Evolutionary conservation across 108 stramenopile species (phyloP), one percentile per base, ranked within the genome.

Genomic region (Nannochloropsis salina): DNA sequence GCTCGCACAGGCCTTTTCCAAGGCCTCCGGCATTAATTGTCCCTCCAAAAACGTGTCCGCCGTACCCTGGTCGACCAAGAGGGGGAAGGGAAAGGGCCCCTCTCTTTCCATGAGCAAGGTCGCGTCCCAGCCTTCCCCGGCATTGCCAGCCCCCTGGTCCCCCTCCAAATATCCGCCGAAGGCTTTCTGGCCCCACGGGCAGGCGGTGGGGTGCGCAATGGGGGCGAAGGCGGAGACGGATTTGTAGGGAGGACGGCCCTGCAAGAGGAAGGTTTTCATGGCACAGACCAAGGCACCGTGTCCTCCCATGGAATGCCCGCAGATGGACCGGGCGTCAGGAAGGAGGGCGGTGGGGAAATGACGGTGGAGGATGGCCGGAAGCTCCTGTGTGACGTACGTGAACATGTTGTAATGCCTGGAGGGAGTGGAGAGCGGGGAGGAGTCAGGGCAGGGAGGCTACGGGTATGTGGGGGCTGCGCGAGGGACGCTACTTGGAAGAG

Each of bases 151-250:
- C 61, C 43, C 89, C 44, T 94, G 93, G 42, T 95, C 94, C 21
- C 89, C 88, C 43, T 96, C 97, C 1, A 98, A 90, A 87, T 99
- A 99, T 11, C 93, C 94, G 18, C 90, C 86, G 91, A 99, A 98
- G 8, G 99, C 99, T 88, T 98, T 98, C 41, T 95, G 85, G 42
- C 99, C 99, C 99, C 99, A 99, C 21, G 96, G 95, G 83, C 95
- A 95, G 15, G 87, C 89, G 8, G 94, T 93, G 4, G 97, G 98
- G 91, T 99, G 94, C 87, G 94, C 96, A 84, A 99, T 97, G 42
- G 99, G 98, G 20, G 96, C 86, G 86, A 99, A 98, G 8, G 97
- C 97, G 21, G 93, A 94, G 3, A 98, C 99, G 83, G 81, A 81
- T 11, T n/a, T 40, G 9, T 41, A 81, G 6, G 11, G 3, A 31